A percentile compares a stretch with the other conserved stretches of the same genome.
phyloP scores from a whole-genome alignment of 495 filamentous ascomycete species.

The Aspergillus sparsus region DNA sequence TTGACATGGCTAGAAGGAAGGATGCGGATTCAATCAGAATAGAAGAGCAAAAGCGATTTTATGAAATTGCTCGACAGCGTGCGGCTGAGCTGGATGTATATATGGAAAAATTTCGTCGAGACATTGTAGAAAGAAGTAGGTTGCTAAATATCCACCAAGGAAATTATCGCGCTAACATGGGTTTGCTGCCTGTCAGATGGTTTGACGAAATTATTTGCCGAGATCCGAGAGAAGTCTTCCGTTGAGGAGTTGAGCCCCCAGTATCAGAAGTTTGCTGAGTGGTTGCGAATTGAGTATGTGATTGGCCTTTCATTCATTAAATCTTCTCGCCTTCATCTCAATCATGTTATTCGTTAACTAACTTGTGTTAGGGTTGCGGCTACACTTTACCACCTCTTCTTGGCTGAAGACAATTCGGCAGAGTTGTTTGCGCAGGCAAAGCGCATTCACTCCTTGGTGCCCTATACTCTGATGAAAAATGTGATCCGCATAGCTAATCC shows the following conservation, averaged over 20 bases:
- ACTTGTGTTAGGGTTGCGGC: slow-evolving; percentile 67
- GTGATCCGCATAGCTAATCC: slow-evolving; percentile 95
- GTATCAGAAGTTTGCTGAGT: slow-evolving; percentile 98
- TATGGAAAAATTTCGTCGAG: slow-evolving; percentile 83
- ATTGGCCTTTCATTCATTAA: background rate
- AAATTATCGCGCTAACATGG: slow-evolving; percentile 11
- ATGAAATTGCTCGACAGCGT: slow-evolving; percentile 88
- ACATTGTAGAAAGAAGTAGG: slow-evolving; percentile 78
- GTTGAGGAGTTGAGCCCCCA: slow-evolving; percentile 88
- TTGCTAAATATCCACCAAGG: slow-evolving; percentile 11
- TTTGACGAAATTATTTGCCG: slow-evolving; percentile 86
- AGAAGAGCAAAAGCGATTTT: slow-evolving; percentile 90
- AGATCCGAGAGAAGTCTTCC: slow-evolving; percentile 83
- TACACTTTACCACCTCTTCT: slow-evolving; percentile 94
- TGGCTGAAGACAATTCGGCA: slow-evolving; percentile 96
- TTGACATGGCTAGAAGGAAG: slow-evolving; percentile 77
- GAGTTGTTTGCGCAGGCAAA: slow-evolving; percentile 94
- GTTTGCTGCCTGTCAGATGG: slow-evolving; percentile 56
- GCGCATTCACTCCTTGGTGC: slow-evolving; percentile 88
- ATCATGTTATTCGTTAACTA: slow-evolving; percentile 10
- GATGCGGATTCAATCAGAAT: slow-evolving; percentile 83
- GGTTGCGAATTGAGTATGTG: slow-evolving; percentile 85
- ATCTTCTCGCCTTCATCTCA: background rate
- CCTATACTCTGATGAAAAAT: slow-evolving; percentile 91
- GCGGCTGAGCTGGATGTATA: slow-evolving; percentile 93